These are phyloP conservation scores for Penicillium tannophilum DNA, from an alignment of 495 filamentous ascomycete species.

Conservation along the genomic window DNA sequence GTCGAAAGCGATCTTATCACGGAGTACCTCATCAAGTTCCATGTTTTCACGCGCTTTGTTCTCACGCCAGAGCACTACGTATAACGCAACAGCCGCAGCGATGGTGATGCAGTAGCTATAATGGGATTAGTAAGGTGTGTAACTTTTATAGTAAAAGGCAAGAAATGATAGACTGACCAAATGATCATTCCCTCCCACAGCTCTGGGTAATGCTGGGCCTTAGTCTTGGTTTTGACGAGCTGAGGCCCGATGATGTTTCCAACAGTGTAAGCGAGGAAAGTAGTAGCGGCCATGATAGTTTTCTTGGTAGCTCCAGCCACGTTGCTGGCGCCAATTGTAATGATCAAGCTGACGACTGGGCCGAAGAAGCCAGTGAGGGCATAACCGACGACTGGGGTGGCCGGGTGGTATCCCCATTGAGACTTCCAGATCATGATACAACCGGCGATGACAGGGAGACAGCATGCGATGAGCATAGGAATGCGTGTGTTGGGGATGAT, in stretches of 20 bases:
- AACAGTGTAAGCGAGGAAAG: slow-evolving; percentile 74
- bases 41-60: slow-evolving; percentile 53
- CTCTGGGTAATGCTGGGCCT: slow-evolving; percentile 65
- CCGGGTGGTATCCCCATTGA: slow-evolving; percentile 62
- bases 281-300: slow-evolving; percentile 68
- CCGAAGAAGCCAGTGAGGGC: slow-evolving; percentile 72
- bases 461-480: slow-evolving; percentile 62
- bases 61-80: slow-evolving; percentile 56
- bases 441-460: slow-evolving; percentile 72
- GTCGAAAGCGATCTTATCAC: slow-evolving; percentile 65
- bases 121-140: slow-evolving; percentile 7
- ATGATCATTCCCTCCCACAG: slow-evolving; percentile 72
- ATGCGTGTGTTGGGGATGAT: slow-evolving; percentile 64
- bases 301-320: slow-evolving; percentile 81
- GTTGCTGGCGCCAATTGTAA: slow-evolving; percentile 69
- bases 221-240: slow-evolving; percentile 63
- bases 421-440: slow-evolving; percentile 76
- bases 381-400: slow-evolving; percentile 67
- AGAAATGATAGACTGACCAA: slow-evolving; percentile 50
- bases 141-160: background rate
- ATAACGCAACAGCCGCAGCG: slow-evolving; percentile 53
- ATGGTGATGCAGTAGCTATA: slow-evolving; percentile 70
- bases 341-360: slow-evolving; percentile 63
- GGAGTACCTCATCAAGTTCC: slow-evolving; percentile 59
- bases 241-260: slow-evolving; percentile 76